These are phyloP conservation scores for Saccharomycopsis sp. DNA, from an alignment of 805 yeast genomes.

Conservation along the genomic window DNA sequence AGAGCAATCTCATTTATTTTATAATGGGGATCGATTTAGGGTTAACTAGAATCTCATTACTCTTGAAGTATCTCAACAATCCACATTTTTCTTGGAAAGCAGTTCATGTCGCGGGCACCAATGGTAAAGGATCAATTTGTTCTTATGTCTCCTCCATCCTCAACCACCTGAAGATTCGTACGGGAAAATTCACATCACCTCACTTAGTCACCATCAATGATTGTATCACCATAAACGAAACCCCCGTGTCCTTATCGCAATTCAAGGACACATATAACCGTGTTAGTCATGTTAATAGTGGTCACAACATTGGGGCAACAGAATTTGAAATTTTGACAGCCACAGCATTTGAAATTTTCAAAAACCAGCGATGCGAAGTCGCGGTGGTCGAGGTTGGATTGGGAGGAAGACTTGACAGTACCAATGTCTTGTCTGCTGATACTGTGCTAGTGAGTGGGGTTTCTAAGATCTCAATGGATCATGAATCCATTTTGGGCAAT, in stretches of 20 bases:
- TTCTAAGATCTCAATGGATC: constrained; percentile 83
- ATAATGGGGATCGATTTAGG: constrained; percentile 54
- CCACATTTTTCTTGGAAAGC: constrained; percentile 62
- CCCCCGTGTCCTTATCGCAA: constrained; percentile 39
- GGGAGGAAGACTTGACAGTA: constrained; percentile 87
- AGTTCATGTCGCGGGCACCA: constrained; percentile 93
- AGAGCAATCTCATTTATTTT: not conserved
- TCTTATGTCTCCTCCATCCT: constrained; percentile 60
- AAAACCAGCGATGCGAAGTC: constrained; percentile 48
- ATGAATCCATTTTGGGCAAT: constrained; percentile 67
- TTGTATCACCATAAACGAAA: constrained; percentile 60
- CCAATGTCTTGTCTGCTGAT: constrained; percentile 53
- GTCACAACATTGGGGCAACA: constrained; percentile 52
- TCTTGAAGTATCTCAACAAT: constrained; percentile 49
- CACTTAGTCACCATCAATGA: constrained; percentile 72
- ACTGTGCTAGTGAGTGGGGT: constrained; percentile 63
- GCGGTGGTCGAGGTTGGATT: constrained; percentile 93
- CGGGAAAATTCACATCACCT: constrained; percentile 88
- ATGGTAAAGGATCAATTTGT: constrained; percentile 92
- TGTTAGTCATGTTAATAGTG: constrained; percentile 30
- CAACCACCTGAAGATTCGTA: constrained; percentile 27
- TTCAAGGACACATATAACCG: constrained; percentile 40
- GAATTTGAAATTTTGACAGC: constrained; percentile 86
- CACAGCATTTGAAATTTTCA: constrained; percentile 74
- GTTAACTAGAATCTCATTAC: constrained; percentile 39